Conservation (phyloP, 1,284 basidiomycete genomes). For the Anthracocystis panici-leucophaei region DNA sequence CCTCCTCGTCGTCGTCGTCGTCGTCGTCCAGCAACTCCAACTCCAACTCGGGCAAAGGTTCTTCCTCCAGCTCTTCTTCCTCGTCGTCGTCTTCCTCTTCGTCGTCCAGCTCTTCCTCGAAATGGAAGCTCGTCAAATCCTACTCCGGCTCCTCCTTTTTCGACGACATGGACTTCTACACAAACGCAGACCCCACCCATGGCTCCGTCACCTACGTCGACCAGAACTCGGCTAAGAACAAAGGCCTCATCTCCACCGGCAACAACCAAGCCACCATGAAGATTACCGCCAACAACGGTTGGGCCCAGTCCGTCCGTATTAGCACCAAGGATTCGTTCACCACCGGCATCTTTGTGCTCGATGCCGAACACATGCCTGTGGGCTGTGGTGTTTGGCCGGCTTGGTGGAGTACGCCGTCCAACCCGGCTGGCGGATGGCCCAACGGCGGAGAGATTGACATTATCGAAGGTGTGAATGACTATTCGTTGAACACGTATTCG, state of each 20-base stretch:
- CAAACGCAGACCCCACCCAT: constrained; percentile 51
- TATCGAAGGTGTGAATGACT: constrained; percentile 61
- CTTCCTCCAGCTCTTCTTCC: constrained; percentile 12
- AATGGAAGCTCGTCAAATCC: constrained; percentile 51
- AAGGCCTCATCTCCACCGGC: constrained; percentile 43
- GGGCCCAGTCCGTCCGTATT: constrained; percentile 53
- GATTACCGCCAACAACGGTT: constrained; percentile 40
- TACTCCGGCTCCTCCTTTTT: constrained; percentile 53
- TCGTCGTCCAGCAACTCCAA: constrained; percentile 14
- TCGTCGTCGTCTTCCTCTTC: constrained; percentile 31
- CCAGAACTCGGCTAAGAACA: constrained; percentile 21
- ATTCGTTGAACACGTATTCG: constrained; percentile 53
- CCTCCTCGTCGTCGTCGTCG: no score
- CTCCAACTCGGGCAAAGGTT: constrained; percentile 14
- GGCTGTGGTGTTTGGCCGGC: constrained; percentile 66
- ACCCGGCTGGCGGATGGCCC: constrained; percentile 53
- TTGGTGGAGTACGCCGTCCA: constrained; percentile 59
- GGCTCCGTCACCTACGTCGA: constrained; percentile 54
- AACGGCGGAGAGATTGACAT: constrained; percentile 65
- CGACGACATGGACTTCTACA: constrained; percentile 57
- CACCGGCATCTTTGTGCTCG: constrained; percentile 57
- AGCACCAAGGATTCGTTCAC: constrained; percentile 55
- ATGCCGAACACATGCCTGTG: constrained; percentile 59
- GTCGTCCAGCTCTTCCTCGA: constrained; percentile 21
- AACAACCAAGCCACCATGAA: constrained; percentile 49